phyloP scores from a whole-genome alignment of 225 moss, liverwort and hornwort genomes.

The Polytrichum commune region DNA sequence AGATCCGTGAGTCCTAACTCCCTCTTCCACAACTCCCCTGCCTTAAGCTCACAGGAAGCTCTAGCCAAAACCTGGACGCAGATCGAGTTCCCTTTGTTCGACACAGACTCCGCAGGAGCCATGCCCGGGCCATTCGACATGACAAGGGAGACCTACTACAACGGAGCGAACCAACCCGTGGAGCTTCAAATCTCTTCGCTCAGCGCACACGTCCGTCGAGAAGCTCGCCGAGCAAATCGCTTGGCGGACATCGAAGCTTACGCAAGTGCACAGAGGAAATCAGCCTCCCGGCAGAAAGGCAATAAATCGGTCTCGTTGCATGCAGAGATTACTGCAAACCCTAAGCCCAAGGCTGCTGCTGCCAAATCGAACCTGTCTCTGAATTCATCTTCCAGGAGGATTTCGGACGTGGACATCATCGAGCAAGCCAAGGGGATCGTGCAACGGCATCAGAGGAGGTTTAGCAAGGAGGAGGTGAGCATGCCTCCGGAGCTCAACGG shows the following conservation, averaged over 20 bases:
- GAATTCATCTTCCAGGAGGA: background rate
- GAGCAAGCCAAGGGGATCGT: conserved; percentile 14
- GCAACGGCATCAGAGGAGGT: conserved; percentile 28
- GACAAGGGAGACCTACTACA: conserved; percentile 1
- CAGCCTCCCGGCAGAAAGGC: conserved; percentile 5
- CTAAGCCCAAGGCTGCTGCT: background rate
- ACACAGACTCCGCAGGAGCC: conserved; percentile 15
- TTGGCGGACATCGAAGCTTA: conserved; percentile 3
- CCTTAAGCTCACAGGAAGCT: conserved; percentile 18
- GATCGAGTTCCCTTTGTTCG: conserved; percentile 21
- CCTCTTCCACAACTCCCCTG: background rate
- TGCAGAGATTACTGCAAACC: background rate
- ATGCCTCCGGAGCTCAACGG: conserved; percentile 50
- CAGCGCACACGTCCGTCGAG: background rate
- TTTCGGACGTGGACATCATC: conserved; percentile 8
- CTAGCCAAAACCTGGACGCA: conserved; percentile 50
- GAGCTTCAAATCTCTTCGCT: background rate
- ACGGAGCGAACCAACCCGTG: background rate
- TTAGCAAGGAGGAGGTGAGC: conserved; percentile 28
- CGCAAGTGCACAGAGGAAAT: background rate
- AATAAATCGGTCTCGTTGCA: background rate
- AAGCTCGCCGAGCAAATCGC: background rate
- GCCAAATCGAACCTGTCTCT: background rate
- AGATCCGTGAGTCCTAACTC: background rate
- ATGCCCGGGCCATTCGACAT: conserved; percentile 22